Evolutionary conservation across 2,329 filamentous ascomycete genomes (phyloP).

Genomic region (Hymenoscyphus fraxineus): DNA sequence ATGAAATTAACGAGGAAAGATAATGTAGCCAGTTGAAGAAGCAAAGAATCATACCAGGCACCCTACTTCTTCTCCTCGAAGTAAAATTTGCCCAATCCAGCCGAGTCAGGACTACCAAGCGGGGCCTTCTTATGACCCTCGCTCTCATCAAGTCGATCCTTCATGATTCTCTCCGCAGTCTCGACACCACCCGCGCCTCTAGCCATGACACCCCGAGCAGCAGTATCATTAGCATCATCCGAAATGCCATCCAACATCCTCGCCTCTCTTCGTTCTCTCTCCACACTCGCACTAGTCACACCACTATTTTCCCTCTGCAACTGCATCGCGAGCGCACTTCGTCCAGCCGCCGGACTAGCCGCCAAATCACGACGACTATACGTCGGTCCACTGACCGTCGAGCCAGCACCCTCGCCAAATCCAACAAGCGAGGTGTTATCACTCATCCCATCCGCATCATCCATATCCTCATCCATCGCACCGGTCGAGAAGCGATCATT

Average conservation of each 20-base stretch:
- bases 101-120: slow-evolving; percentile 43
- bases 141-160: slow-evolving; percentile 53
- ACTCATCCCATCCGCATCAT: slow-evolving; percentile 58
- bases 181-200: slow-evolving; percentile 38
- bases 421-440: slow-evolving; percentile 86
- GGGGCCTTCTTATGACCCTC: slow-evolving; percentile 39
- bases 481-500: slow-evolving; percentile 35
- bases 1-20: too few relatives aligned
- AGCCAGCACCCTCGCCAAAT: slow-evolving; percentile 88
- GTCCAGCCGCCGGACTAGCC: slow-evolving; percentile 37
- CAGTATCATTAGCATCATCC: slow-evolving; percentile 61
- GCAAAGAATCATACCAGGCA: background rate
- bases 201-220: slow-evolving; percentile 33
- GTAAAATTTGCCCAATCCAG: slow-evolving; percentile 54
- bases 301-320: slow-evolving; percentile 20
- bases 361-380: slow-evolving; percentile 48
- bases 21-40: background rate
- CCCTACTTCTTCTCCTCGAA: slow-evolving; percentile 49
- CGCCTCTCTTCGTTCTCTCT: slow-evolving; percentile 55
- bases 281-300: slow-evolving; percentile 32
- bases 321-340: slow-evolving; percentile 26
- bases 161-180: slow-evolving; percentile 61
- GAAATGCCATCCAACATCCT: slow-evolving; percentile 65
- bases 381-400: slow-evolving; percentile 76
- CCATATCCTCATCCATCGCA: slow-evolving; percentile 45